phyloP scores from a whole-genome alignment of 192 early-diverging fungal genomes.

The Podila epigama region DNA sequence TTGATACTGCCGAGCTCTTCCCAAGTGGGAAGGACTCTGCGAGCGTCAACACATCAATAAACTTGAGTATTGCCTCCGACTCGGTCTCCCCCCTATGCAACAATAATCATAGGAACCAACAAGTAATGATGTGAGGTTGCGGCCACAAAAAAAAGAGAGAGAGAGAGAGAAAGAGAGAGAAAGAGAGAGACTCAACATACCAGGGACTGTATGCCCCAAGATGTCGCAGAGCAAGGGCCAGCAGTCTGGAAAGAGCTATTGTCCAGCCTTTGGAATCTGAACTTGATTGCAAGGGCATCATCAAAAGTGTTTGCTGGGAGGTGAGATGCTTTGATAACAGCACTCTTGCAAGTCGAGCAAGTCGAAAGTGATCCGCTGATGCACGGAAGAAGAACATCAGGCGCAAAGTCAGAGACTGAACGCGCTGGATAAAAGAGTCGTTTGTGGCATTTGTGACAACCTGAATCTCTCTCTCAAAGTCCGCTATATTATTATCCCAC shows the following conservation, averaged over 20 bases:
- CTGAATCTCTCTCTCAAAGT: background rate
- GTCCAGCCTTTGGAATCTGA: background rate
- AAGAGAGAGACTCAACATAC: background rate
- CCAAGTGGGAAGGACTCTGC: constrained; percentile 8
- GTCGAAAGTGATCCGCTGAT: constrained; percentile 20
- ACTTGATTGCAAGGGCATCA: constrained; percentile 1
- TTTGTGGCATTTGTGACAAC: background rate
- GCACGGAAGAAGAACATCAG: constrained; percentile 57
- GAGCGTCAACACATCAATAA: background rate
- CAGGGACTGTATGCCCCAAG: constrained; percentile 19
- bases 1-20: background rate
- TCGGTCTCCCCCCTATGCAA: background rate
- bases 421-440: constrained; percentile 6
- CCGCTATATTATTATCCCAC: constrained; percentile 48
- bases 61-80: background rate
- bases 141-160: no score
- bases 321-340: constrained; percentile 9
- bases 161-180: no score
- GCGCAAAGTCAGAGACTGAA: constrained; percentile 9
- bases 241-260: constrained; percentile 14
- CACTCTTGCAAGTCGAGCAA: constrained; percentile 24
- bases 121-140: no score
- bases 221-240: constrained; percentile 12
- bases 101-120: no score
- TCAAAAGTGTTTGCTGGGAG: background rate